Conservation (phyloP, 768 basidiomycete species). For the Pseudohyphozyma bogoriensis region DNA sequence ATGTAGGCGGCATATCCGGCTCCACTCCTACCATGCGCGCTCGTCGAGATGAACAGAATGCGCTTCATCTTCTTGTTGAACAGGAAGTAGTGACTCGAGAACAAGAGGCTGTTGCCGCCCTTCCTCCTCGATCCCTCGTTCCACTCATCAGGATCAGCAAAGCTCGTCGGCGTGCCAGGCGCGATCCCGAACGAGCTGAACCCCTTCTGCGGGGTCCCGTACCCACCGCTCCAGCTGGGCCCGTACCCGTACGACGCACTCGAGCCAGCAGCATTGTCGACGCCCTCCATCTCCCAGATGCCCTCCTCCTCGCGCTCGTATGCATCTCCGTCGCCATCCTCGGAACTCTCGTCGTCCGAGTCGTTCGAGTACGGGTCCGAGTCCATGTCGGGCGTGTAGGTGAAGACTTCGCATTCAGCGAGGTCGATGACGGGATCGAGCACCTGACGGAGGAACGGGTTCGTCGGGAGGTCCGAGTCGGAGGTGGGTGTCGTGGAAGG, state of each 20-base stretch:
- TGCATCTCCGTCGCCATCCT: conserved; percentile 48
- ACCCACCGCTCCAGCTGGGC: background rate
- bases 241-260: background rate
- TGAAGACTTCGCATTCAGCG: conserved; percentile 87
- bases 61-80: conserved; percentile 84
- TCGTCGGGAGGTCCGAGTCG: conserved; percentile 55
- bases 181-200: conserved; percentile 19
- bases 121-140: conserved; percentile 9
- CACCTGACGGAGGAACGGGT: conserved; percentile 72
- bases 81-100: conserved; percentile 96
- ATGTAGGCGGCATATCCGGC: background rate
- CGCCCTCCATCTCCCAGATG: conserved; percentile 74
- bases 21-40: too few species aligned
- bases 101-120: conserved; percentile 76
- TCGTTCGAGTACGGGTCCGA: conserved; percentile 74
- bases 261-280: conserved; percentile 39
- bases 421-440: conserved; percentile 85
- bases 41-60: conserved; percentile 74
- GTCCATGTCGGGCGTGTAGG: conserved; percentile 84
- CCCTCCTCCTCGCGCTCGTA: conserved; percentile 50
- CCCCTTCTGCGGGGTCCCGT: conserved; percentile 18
- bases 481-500: conserved; percentile 19
- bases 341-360: conserved; percentile 38
- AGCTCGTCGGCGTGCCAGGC: conserved; percentile 1
- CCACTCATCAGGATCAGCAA: conserved; percentile 6